These are phyloP conservation scores for Globisporangium mamillatum DNA, from an alignment of 352 stramenopile genomes.

Conservation along the genomic window DNA sequence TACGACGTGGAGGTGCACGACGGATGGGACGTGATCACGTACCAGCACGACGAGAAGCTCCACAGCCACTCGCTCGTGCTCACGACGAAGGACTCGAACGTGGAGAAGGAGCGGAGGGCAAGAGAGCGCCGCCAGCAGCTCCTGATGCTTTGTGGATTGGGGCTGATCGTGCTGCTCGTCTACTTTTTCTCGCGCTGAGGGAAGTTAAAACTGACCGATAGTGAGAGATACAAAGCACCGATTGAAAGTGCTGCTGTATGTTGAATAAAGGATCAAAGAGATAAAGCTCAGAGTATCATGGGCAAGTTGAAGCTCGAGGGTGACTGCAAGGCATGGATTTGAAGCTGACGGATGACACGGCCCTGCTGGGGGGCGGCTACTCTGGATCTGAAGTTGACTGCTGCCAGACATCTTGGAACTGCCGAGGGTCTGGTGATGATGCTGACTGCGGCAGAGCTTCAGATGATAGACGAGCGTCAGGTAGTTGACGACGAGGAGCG, in stretches of 20 bases:
- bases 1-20: slow-evolving; percentile 46
- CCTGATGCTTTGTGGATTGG: slow-evolving; percentile 17
- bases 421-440: too few relatives aligned
- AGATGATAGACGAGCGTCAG: too few relatives aligned
- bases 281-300: background rate
- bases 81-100: slow-evolving; percentile 39
- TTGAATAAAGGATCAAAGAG: background rate
- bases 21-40: slow-evolving; percentile 61
- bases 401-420: too few relatives aligned
- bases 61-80: slow-evolving; percentile 38
- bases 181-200: slow-evolving; percentile 28
- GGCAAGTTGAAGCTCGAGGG: background rate
- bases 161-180: slow-evolving; percentile 25
- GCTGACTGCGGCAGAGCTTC: too few relatives aligned
- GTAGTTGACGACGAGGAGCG: too few relatives aligned
- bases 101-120: slow-evolving; percentile 27
- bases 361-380: too few relatives aligned
- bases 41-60: slow-evolving; percentile 43
- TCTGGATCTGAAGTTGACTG: too few relatives aligned
- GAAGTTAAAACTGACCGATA: background rate
- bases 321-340: background rate
- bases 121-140: slow-evolving; percentile 22
- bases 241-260: background rate
- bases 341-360: too few relatives aligned
- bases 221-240: background rate